phyloP scores from a whole-genome alignment of 2,329 filamentous ascomycete species.

The Lizonia empirigonia region DNA sequence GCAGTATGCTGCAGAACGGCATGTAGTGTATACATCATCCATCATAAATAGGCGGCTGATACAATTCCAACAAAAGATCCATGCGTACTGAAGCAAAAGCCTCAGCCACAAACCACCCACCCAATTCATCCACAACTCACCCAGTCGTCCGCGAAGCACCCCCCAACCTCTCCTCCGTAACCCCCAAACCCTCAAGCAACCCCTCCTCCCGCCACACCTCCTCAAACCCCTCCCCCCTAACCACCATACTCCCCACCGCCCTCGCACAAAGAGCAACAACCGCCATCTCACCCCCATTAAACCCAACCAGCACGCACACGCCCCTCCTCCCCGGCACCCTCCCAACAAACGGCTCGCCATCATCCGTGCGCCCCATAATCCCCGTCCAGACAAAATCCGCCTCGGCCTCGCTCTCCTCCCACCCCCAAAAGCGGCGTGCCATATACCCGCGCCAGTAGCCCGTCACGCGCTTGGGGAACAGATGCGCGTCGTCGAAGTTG shows the following conservation, averaged over 20 bases:
- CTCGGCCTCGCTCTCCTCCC: slow-evolving; percentile 53
- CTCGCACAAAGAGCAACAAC: slow-evolving; percentile 51
- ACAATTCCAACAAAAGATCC: no score
- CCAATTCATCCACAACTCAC: no score
- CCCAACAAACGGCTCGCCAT: slow-evolving; percentile 54
- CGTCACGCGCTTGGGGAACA: slow-evolving; percentile 50
- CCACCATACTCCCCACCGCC: slow-evolving; percentile 51
- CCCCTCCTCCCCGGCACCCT: slow-evolving; percentile 48
- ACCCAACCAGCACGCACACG: slow-evolving; percentile 57
- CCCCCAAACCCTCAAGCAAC: slow-evolving; percentile 47
- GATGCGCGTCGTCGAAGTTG: slow-evolving; percentile 53
- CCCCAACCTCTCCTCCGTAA: neutral
- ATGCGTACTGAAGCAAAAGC: no score
- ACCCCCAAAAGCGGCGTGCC: slow-evolving; percentile 56
- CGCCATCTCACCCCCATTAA: slow-evolving; percentile 60
- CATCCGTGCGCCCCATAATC: slow-evolving; percentile 49
- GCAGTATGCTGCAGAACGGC: no score
- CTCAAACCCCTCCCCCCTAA: slow-evolving; percentile 37
- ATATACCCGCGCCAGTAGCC: slow-evolving; percentile 58
- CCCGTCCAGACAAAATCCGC: slow-evolving; percentile 52
- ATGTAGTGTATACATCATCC: no score
- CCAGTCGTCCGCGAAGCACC: no score
- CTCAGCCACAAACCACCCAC: no score
- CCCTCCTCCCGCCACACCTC: slow-evolving; percentile 37
- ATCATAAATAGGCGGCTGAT: no score